Evolutionary conservation across 148 eudicot genomes (phyloP), one percentile per base, ranked within the genome.

Genomic region (Gaultheria prostrata): DNA sequence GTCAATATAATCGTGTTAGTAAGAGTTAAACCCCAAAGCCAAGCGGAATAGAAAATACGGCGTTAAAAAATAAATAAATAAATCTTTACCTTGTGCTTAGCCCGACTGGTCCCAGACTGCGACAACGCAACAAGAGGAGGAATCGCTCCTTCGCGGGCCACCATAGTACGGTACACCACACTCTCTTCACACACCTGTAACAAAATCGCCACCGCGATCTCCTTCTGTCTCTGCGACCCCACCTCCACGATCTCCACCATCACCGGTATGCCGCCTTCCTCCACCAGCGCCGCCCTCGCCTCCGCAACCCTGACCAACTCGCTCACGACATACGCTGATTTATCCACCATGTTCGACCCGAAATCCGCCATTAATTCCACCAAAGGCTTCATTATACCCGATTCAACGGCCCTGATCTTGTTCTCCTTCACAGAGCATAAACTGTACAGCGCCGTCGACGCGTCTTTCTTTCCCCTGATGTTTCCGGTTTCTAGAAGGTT

Each of bases 61-160:
- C 43, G 6, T 39, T 35, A 2, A 35, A 35, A 5, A 39, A 39
- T 3, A 5, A 39, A 39, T 3, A 2, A 5, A 11, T 11, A 8
- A 11, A 24, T 1, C 10, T 65, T 79, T 87, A 94, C 98, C 98
- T 96, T 96, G 83, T 89, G 92, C 81, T 90, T 94, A 35, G 97
- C 94, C 13, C 97, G 93, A 75, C 85, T 93, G 24, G 98, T 94
- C 20, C 98, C 97, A 10, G 97, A 88, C 81, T 94, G 98, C 2
- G 98, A 89, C 86, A 96, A 73, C 1, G 94, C 97, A n/a, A 96
- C 93, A 78, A 96, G 83, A 1, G 98, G 94, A n/a, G 98, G 98
- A 78, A 94, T 93, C 8, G 97, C 98, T 30, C 98, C 98, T 79
- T 94, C 97, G 75, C 98, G 95, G 59, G 94, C 94, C 89, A 93